Percentiles rank a stretch among this genome's conserved stretches.
Conservation (phyloP, 2,329 filamentous ascomycete species). For the Aspergillus fructus region DNA sequence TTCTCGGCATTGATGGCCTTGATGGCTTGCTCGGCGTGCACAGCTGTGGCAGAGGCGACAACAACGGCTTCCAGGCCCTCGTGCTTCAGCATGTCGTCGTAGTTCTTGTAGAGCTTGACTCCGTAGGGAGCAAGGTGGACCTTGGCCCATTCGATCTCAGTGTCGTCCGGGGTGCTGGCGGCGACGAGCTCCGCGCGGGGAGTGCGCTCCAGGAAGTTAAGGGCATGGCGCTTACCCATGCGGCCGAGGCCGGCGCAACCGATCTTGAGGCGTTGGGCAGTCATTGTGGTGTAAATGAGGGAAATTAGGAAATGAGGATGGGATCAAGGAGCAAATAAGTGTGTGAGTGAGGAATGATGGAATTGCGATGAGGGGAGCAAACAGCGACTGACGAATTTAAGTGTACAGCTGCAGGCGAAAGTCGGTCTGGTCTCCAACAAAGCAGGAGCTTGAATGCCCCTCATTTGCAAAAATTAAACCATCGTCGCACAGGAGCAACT, state of each 20-base stretch:
- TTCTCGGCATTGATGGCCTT: slow-evolving; percentile 55
- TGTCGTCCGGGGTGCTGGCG: slow-evolving; percentile 47
- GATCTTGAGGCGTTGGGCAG: slow-evolving; percentile 40
- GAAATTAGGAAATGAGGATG: not conserved
- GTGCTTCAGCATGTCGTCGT: slow-evolving; percentile 58
- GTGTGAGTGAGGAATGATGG: not conserved
- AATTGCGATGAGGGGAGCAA: not conserved
- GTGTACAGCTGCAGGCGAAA: slow-evolving; percentile 2
- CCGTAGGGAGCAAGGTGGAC: slow-evolving; percentile 52
- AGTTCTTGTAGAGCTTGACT: slow-evolving; percentile 54
- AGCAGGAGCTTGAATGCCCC: not conserved
- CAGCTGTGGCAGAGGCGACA: slow-evolving; percentile 55
- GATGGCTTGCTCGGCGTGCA: slow-evolving; percentile 59
- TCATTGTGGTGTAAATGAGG: slow-evolving; percentile 18
- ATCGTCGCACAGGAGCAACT: not conserved
- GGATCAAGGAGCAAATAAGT: not conserved
- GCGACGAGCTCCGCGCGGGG: slow-evolving; percentile 52
- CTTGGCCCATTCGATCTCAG: slow-evolving; percentile 52
- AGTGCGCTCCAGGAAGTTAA: slow-evolving; percentile 49
- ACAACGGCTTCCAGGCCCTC: slow-evolving; percentile 56
- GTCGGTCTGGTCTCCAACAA: slow-evolving; percentile 10
- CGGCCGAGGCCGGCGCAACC: slow-evolving; percentile 52
- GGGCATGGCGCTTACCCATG: slow-evolving; percentile 52
- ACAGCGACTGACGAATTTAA: slow-evolving; percentile 11
- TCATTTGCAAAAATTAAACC: not conserved